Percentiles rank a stretch among this genome's conserved stretches.
These are phyloP conservation scores for Stentor coeruleus DNA, from an alignment of 73 alveolate genomes.

Conservation along the genomic window DNA sequence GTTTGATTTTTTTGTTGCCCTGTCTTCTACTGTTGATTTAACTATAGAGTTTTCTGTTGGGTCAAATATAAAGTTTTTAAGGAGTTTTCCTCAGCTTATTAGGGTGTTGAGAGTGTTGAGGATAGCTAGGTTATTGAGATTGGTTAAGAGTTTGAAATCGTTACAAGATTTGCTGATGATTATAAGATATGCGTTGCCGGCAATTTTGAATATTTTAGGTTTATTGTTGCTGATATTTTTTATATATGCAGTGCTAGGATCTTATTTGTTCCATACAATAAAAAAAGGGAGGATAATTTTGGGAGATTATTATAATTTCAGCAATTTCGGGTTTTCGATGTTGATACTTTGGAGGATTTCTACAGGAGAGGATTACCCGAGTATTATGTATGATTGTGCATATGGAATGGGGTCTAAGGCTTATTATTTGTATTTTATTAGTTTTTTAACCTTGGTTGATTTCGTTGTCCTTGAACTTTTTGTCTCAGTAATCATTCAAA, in stretches of 20 bases:
- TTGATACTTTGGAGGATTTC: slow-evolving; percentile 70
- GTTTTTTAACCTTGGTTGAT: slow-evolving; percentile 30
- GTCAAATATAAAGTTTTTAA: slow-evolving; percentile 46
- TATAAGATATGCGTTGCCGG: slow-evolving; percentile 80
- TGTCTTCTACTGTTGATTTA: slow-evolving; percentile 81
- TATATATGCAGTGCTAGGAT: slow-evolving; percentile 85
- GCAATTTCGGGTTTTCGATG: slow-evolving; percentile 68
- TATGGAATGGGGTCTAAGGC: slow-evolving; percentile 72
- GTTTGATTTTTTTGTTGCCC: slow-evolving; percentile 74
- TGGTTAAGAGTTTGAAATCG: slow-evolving; percentile 65
- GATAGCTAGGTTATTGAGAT: slow-evolving; percentile 62
- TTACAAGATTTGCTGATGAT: slow-evolving; percentile 59
- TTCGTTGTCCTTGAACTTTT: slow-evolving; percentile 58
- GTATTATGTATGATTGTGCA: slow-evolving; percentile 63
- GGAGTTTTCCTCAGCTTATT: slow-evolving; percentile 63
- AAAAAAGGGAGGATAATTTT: slow-evolving; percentile 47
- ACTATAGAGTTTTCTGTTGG: slow-evolving; percentile 66
- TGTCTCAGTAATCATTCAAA: slow-evolving; percentile 54
- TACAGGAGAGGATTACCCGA: slow-evolving; percentile 88
- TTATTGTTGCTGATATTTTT: slow-evolving; percentile 78
- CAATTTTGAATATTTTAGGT: slow-evolving; percentile 80
- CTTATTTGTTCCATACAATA: slow-evolving; percentile 69
- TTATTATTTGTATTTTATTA: slow-evolving; percentile 42
- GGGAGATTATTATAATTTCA: slow-evolving; percentile 67
- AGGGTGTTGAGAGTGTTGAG: slow-evolving; percentile 63